Conservation (phyloP, 768 basidiomycete genomes). For the Suillus variegatus region DNA sequence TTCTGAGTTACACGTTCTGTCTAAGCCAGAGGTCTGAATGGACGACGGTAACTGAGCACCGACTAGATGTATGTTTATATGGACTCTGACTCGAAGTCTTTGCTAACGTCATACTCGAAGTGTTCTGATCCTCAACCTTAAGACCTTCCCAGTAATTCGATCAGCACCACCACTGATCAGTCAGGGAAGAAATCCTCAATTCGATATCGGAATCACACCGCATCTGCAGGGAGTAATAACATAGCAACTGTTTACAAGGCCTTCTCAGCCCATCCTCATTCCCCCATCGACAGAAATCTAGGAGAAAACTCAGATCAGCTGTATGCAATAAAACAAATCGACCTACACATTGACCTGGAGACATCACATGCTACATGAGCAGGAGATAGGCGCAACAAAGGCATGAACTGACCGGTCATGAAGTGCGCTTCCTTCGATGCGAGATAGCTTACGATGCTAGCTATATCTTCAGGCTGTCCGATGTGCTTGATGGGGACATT, state of each 20-base stretch:
- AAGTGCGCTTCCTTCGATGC: conserved; percentile 35
- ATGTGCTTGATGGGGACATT: conserved; percentile 17
- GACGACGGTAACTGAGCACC: not conserved
- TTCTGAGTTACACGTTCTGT: not conserved
- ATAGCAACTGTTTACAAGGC: not conserved
- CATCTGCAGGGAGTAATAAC: not conserved
- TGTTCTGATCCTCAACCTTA: not conserved
- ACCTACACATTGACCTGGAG: conserved; percentile 20
- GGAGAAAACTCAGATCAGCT: not conserved
- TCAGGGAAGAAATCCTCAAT: not conserved
- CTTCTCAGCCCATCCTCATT: conserved; percentile 3
- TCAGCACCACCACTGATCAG: not conserved
- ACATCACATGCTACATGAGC: not conserved
- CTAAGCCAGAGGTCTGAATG: not conserved
- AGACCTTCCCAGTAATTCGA: not conserved
- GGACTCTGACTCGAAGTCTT: no score
- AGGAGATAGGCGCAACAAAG: not conserved
- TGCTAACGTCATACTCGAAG: not conserved
- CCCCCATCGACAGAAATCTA: conserved; percentile 16
- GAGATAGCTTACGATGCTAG: conserved; percentile 35
- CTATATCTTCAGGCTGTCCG: conserved; percentile 33
- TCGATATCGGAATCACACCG: not conserved
- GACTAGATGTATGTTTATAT: not conserved
- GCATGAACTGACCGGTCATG: conserved; percentile 30
- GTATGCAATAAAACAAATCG: no score